Evolutionary conservation across 2,329 filamentous ascomycete species (phyloP).

Genomic region (Chrysoporthe puriensis): DNA sequence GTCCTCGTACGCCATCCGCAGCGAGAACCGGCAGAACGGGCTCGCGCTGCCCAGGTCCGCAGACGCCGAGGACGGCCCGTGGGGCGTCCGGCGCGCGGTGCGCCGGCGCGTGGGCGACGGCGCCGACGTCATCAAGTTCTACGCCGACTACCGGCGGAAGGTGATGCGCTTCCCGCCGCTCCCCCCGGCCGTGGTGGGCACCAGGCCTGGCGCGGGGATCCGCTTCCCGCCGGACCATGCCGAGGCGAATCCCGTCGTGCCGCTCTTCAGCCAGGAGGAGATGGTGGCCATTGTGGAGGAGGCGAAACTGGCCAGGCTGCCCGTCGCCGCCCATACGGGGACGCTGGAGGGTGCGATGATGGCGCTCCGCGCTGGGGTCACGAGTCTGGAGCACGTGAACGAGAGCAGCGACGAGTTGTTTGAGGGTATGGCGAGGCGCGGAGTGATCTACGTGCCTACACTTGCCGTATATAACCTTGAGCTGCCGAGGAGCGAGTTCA

Average conservation of each 20-base stretch:
- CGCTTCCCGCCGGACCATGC: conserved; percentile 42
- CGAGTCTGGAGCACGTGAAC: conserved; percentile 51
- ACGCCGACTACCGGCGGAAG: conserved; percentile 52
- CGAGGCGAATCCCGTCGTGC: conserved; percentile 43
- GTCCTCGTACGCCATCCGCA: conserved; percentile 52
- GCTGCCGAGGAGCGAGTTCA: conserved; percentile 31
- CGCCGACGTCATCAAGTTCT: conserved; percentile 55
- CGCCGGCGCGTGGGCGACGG: conserved; percentile 50
- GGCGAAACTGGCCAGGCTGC: conserved; percentile 44
- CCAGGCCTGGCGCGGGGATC: conserved; percentile 28
- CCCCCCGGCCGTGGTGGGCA: conserved; percentile 34
- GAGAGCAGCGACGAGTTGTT: conserved; percentile 45
- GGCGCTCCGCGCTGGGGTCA: conserved; percentile 51
- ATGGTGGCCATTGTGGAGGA: conserved; percentile 54
- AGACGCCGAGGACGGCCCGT: conserved; percentile 52
- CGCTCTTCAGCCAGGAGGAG: conserved; percentile 52
- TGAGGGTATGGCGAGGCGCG: conserved; percentile 47
- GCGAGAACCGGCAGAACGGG: conserved; percentile 47
- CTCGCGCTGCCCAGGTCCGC: conserved; percentile 42
- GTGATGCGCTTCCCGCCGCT: conserved; percentile 47
- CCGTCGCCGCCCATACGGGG: conserved; percentile 49
- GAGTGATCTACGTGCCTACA: conserved; percentile 56
- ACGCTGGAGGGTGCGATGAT: conserved; percentile 48
- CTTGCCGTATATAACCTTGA: conserved; percentile 47
- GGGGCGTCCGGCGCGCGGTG: conserved; percentile 50